phyloP scores from a whole-genome alignment of 768 basidiomycete genomes.

The Infundibulicybe gibba region DNA sequence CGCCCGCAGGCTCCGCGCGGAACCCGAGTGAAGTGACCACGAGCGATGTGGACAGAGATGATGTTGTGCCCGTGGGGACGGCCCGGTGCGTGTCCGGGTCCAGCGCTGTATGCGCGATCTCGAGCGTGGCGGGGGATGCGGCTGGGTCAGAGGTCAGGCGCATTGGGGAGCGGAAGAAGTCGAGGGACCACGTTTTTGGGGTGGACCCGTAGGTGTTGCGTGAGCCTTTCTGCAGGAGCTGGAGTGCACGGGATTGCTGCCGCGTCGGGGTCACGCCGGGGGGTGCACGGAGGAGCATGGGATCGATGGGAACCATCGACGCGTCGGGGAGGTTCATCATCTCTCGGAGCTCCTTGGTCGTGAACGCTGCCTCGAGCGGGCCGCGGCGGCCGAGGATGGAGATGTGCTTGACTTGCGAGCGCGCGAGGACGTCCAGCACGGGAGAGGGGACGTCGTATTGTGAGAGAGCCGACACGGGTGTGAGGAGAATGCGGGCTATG shows the following conservation, averaged over 20 bases:
- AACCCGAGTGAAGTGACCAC: constrained; percentile 90
- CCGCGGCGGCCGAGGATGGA: constrained; percentile 85
- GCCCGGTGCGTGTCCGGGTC: constrained; percentile 45
- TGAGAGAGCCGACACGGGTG: constrained; percentile 53
- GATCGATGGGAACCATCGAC: constrained; percentile 60
- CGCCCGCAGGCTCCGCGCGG: constrained; percentile 54
- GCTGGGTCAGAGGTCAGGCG: constrained; percentile 27
- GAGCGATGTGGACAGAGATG: constrained; percentile 60
- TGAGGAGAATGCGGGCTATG: constrained; percentile 85
- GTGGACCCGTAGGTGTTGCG: constrained; percentile 45
- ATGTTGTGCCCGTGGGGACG: constrained; percentile 52
- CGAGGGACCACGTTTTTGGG: constrained; percentile 74
- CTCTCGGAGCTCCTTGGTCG: constrained; percentile 91
- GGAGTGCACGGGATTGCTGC: constrained; percentile 63
- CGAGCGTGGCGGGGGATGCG: constrained; percentile 34
- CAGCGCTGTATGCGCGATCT: constrained; percentile 58
- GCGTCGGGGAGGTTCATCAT: constrained; percentile 65
- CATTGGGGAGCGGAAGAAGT: constrained; percentile 76
- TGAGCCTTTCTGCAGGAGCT: constrained; percentile 66
- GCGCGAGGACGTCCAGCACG: constrained; percentile 65
- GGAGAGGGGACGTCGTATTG: constrained; percentile 75
- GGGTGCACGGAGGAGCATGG: constrained; percentile 35
- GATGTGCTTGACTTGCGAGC: constrained; percentile 68
- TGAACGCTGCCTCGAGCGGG: constrained; percentile 82
- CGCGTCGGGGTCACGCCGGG: constrained; percentile 39